phyloP scores from a whole-genome alignment of 192 early-diverging fungal species.

The Podila verticillata region DNA sequence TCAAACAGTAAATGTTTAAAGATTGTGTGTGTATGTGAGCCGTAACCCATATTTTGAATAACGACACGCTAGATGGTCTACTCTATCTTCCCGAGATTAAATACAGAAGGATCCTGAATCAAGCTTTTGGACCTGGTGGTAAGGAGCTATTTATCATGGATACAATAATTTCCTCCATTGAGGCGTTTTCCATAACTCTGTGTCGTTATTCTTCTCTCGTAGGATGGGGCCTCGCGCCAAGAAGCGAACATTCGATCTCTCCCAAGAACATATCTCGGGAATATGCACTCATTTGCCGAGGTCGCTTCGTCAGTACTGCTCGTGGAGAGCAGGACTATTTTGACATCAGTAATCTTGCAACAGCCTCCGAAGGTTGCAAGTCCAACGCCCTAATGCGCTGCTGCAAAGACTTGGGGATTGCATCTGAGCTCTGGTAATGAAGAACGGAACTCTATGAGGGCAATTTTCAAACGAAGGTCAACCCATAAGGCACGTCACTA shows the following conservation, averaged over 20 bases:
- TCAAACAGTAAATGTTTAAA: no score
- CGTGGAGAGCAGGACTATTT: slow-evolving; percentile 96
- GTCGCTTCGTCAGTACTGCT: slow-evolving; percentile 89
- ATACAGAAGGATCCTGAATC: slow-evolving; percentile 94
- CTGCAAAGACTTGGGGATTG: slow-evolving; percentile 95
- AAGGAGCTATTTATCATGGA: background rate
- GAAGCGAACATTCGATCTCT: slow-evolving; percentile 86
- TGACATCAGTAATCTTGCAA: slow-evolving; percentile 76
- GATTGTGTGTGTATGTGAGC: background rate
- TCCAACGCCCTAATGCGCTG: slow-evolving; percentile 95
- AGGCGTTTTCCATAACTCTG: no score
- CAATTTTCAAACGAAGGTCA: background rate
- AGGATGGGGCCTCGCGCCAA: slow-evolving; percentile 87
- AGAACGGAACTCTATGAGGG: no score
- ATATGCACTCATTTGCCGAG: slow-evolving; percentile 88
- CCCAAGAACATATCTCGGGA: slow-evolving; percentile 87
- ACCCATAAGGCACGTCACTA: no score
- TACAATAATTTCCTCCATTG: background rate
- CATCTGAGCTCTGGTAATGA: slow-evolving; percentile 86
- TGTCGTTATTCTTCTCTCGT: background rate
- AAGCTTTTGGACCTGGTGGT: slow-evolving; percentile 94
- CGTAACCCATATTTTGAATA: background rate
- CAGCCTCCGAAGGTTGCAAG: slow-evolving; percentile 89
- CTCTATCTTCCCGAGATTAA: slow-evolving; percentile 97
- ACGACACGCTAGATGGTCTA: slow-evolving; percentile 75